A percentile compares a stretch with the other conserved stretches of the same genome.
Conservation (phyloP, 208 protist species). For the Crithidia expoeki region DNA sequence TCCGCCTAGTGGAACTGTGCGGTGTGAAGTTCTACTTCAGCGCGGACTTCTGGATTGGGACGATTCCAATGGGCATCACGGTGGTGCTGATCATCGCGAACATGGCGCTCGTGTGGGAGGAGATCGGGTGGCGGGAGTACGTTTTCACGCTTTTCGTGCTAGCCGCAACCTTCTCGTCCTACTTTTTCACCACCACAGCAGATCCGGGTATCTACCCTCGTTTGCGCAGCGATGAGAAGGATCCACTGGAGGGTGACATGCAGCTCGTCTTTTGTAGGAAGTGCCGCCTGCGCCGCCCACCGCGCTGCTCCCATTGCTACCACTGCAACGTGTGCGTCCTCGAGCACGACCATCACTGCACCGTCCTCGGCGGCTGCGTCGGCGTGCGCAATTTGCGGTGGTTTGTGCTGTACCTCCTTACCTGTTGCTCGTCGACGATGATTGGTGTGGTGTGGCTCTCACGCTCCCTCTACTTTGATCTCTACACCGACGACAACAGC, state of each 20-base stretch:
- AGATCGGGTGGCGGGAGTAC: conserved; percentile 45
- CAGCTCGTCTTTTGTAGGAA: conserved; percentile 60
- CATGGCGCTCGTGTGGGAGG: conserved; percentile 56
- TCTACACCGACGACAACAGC: conserved; percentile 12
- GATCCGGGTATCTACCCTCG: conserved; percentile 87
- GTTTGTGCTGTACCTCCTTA: conserved; percentile 72
- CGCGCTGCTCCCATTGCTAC: conserved; percentile 89
- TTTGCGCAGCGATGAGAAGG: conserved; percentile 53
- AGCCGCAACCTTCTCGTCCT: conserved; percentile 43
- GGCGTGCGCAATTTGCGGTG: conserved; percentile 84
- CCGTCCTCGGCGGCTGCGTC: conserved; percentile 85
- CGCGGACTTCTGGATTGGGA: conserved; percentile 38
- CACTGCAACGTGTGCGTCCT: conserved; percentile 83
- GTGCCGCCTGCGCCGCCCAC: conserved; percentile 72
- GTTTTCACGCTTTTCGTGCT: conserved; percentile 43
- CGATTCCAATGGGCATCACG: conserved; percentile 51
- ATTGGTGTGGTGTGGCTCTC: conserved; percentile 50
- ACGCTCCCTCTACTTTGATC: conserved; percentile 34
- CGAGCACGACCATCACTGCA: conserved; percentile 91
- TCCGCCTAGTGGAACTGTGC: conserved; percentile 15
- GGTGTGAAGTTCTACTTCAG: conserved; percentile 49
- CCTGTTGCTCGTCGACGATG: conserved; percentile 29
- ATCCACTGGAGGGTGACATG: conserved; percentile 57
- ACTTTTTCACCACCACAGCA: conserved; percentile 55
- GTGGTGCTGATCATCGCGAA: conserved; percentile 48